Base-by-base conservation (phyloP, 495 filamentous ascomycete species). In the Penicillium samsonianum region DNA sequence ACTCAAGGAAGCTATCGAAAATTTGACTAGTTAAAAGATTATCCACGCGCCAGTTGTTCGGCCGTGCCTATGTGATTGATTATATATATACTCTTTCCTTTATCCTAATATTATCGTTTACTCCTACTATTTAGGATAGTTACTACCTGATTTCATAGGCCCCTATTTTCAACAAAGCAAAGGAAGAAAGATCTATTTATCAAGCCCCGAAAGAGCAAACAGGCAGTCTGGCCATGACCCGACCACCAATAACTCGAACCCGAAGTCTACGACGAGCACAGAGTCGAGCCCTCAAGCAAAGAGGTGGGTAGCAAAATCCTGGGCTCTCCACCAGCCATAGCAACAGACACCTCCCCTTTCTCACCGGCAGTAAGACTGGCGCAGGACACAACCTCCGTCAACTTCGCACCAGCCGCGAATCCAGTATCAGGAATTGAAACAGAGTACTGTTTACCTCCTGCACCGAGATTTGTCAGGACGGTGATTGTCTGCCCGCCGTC, bases 381-480 rank as follows among this genome's bases (percentile, higher is more conserved):
- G 60, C 82, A 84, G 5, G 68, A 72, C 46, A 78, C 57, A 10
- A 83, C 53, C 61, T 84, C 82, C 6, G 73, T 76, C 38, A 83
- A 43, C 7, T 57, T 20, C 9, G 46, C 46, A 1, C 72, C 73
- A 11, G 71, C 52, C 2, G 40, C n/a, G 58, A 70, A 81, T 0
- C 76, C 79, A 2, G 73, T 76, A 5, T 65, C 67, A 3, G 57
- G 40, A 3, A 90, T 65, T 0, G 71, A 77, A 23, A 86, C 68
- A 0, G 75, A 78, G 46, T 79, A 80, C 9, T 67, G 62, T 11
- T 61, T 65, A 2, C 80, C 80, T 6, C 63, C 65, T 0, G 67
- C 58, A 2, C 88, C 88, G 4, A 71, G 60, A 63, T 90, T 90
- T 6, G 83, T 81, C 44, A 86, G 75, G 3, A 89, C 75, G 0